These are phyloP conservation scores for Lactarius tabidus DNA, from an alignment of 768 basidiomycete genomes.

Conservation along the genomic window DNA sequence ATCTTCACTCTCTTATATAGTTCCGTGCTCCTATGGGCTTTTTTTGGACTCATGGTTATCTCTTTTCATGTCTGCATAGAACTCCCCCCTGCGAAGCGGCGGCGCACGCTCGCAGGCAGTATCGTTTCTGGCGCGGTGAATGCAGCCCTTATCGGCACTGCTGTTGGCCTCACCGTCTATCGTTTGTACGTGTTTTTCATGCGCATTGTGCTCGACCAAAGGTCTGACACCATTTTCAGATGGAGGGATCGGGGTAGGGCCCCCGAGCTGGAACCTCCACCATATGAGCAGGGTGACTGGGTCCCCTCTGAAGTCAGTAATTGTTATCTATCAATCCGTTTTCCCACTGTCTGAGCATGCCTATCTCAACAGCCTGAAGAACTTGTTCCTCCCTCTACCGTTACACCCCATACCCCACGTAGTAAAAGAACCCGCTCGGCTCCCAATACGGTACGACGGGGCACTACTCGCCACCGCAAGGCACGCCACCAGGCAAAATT, in stretches of 20 bases:
- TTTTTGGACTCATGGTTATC: conserved; percentile 28
- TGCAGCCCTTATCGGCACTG: conserved; percentile 82
- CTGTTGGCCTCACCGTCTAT: conserved; percentile 84
- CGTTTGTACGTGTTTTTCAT: conserved; percentile 58
- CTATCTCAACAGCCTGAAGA: conserved; percentile 1
- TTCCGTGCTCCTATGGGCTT: conserved; percentile 22
- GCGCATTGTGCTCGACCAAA: conserved; percentile 2
- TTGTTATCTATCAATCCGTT: not conserved
- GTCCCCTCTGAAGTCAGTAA: conserved; percentile 24
- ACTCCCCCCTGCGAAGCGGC: conserved; percentile 70
- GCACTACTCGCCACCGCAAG: conserved; percentile 38
- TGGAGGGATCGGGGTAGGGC: conserved; percentile 76
- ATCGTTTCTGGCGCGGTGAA: conserved; percentile 81
- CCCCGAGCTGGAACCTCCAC: conserved; percentile 43
- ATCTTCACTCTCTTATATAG: conserved; percentile 43
- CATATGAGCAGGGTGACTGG: conserved; percentile 62
- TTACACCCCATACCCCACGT: conserved; percentile 39
- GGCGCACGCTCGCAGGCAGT: conserved; percentile 75
- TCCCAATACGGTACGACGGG: conserved; percentile 34
- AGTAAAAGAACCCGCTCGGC: conserved; percentile 36
- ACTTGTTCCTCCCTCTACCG: conserved; percentile 30
- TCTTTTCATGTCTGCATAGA: conserved; percentile 48
- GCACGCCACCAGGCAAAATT: conserved; percentile 28
- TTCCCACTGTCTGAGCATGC: not conserved
- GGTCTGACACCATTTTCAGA: conserved; percentile 36